phyloP scores from a whole-genome alignment of 78 protist species.

The Anaeramoeba ignava region DNA sequence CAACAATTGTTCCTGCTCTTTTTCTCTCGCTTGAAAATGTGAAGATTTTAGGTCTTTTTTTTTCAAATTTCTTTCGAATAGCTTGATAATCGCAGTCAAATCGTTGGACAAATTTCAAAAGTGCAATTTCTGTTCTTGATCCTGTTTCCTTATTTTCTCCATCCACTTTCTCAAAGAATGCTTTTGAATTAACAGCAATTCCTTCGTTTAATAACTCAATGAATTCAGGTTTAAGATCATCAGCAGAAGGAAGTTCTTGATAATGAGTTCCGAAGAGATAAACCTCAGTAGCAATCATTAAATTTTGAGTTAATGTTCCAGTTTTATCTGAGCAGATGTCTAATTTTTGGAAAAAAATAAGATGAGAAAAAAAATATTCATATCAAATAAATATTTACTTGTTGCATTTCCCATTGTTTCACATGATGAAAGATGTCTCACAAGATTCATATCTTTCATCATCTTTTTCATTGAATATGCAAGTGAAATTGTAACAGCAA shows the following conservation, averaged over 20 bases:
- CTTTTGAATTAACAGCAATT: slow-evolving; percentile 9
- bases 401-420: slow-evolving; percentile 89
- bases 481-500: slow-evolving; percentile 92
- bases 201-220: not conserved
- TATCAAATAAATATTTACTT: not conserved
- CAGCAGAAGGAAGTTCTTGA: not conserved
- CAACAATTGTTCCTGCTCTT: not conserved
- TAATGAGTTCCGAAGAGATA: slow-evolving; percentile 1
- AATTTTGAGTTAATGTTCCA: slow-evolving; percentile 85
- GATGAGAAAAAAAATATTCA: not conserved
- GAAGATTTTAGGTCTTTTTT: not conserved
- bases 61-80: not conserved
- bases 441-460: slow-evolving; percentile 88
- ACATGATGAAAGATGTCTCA: slow-evolving; percentile 83
- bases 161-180: not conserved
- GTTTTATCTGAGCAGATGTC: slow-evolving; percentile 76
- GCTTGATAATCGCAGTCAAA: not conserved
- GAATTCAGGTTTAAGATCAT: not conserved
- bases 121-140: not conserved
- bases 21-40: not conserved
- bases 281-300: slow-evolving; percentile 76
- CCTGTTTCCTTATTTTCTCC: not conserved
- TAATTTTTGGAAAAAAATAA: too few relatives aligned
- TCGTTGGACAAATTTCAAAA: not conserved
- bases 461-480: slow-evolving; percentile 83